These are phyloP conservation scores for Aspergillus quadrilineatus DNA, from an alignment of 2,329 filamentous ascomycete species.

Conservation along the genomic window DNA sequence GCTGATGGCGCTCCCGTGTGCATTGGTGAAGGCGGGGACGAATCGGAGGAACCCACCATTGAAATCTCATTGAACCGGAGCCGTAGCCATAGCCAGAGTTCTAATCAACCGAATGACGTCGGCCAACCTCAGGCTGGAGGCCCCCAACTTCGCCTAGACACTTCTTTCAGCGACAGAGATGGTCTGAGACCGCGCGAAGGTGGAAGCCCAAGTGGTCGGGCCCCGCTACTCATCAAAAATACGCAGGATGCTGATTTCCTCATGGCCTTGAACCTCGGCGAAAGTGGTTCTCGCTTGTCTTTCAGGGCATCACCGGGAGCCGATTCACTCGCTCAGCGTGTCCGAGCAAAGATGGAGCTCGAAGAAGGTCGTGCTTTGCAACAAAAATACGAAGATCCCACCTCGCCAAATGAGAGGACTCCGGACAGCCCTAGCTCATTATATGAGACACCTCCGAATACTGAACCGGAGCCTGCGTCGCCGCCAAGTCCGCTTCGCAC, in stretches of 20 bases:
- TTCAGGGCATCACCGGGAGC: conserved; percentile 41
- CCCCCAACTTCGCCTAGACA: conserved; percentile 35
- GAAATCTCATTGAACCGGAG: conserved; percentile 63
- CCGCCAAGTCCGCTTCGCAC: conserved; percentile 30
- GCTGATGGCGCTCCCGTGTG: conserved; percentile 70
- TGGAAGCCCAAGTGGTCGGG: conserved; percentile 22
- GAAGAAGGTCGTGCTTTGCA: conserved; percentile 55
- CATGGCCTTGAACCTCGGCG: conserved; percentile 30
- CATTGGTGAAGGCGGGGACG: conserved; percentile 90
- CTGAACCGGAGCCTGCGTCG: conserved; percentile 25
- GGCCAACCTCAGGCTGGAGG: conserved; percentile 22
- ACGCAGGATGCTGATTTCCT: conserved; percentile 40
- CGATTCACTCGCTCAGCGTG: conserved; percentile 47
- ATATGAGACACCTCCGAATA: conserved; percentile 31
- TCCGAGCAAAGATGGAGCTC: conserved; percentile 53
- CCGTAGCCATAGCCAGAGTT: conserved; percentile 23
- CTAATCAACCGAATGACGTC: conserved; percentile 18
- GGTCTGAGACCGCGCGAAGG: conserved; percentile 11
- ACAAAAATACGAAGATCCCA: conserved; percentile 38
- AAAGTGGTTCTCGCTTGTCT: conserved; percentile 39
- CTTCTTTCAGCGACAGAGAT: conserved; percentile 29
- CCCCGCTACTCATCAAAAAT: conserved; percentile 33
- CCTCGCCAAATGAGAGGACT: conserved; percentile 27
- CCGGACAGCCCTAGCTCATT: conserved; percentile 26
- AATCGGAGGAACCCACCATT: conserved; percentile 68